Percentiles rank a stretch among this genome's conserved stretches.
phyloP scores from a whole-genome alignment of 345 rosid species.

The Moricandia arvensis region DNA sequence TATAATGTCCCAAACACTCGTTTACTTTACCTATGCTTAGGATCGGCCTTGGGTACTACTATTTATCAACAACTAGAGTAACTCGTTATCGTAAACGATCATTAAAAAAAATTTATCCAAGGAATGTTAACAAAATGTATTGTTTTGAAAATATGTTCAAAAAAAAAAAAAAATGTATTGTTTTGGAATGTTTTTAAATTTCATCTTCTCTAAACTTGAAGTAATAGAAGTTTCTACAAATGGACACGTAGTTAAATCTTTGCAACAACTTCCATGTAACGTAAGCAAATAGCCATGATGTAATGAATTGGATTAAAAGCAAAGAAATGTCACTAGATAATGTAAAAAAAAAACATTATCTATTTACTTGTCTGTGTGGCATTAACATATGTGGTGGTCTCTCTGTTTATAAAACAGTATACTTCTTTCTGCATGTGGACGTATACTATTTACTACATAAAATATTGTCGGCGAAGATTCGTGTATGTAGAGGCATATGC shows the following conservation, averaged over 20 bases:
- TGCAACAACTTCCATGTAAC: slow-evolving; percentile 18
- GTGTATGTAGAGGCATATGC: neutral
- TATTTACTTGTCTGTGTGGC: too few species aligned
- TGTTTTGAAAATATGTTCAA: neutral
- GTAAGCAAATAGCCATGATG: neutral
- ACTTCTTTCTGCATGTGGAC: slow-evolving; percentile 18
- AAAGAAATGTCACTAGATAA: slow-evolving; percentile 18
- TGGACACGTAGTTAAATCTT: slow-evolving; percentile 14
- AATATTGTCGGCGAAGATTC: slow-evolving; percentile 33
- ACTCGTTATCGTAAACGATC: neutral
- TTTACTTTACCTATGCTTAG: too few species aligned
- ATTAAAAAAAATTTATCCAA: neutral
- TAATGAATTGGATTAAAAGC: slow-evolving; percentile 36
- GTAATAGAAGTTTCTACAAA: slow-evolving; percentile 20
- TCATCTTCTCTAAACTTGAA: neutral
- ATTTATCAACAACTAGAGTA: neutral
- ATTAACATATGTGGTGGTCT: too few species aligned
- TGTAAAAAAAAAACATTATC: neutral
- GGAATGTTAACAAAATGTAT: neutral
- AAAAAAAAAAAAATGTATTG: too few species aligned
- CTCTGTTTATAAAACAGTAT: slow-evolving; percentile 1
- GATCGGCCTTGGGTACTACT: too few species aligned
- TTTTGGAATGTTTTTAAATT: neutral
- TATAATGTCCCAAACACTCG: too few species aligned
- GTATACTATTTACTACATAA: slow-evolving; percentile 11